Evolutionary conservation across 805 yeast genomes (phyloP).

Genomic region (Alloascoidea africana): DNA sequence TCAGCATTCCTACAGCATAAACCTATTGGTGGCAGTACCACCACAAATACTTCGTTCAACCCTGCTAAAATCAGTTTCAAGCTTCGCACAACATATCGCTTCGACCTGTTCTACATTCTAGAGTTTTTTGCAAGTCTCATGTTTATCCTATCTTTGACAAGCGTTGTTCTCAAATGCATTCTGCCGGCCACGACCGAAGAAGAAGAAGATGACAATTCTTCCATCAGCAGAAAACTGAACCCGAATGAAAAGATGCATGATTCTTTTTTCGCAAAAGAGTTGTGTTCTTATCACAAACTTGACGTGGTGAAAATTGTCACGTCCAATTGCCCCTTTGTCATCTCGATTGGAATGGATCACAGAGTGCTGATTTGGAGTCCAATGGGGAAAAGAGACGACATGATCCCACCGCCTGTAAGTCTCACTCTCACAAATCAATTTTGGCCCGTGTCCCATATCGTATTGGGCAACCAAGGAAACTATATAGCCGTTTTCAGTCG

Average conservation of each 20-base stretch:
- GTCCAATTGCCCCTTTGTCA: conserved; percentile 47
- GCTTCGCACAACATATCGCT: conserved; percentile 20
- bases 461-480: conserved; percentile 39
- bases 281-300: conserved; percentile 36
- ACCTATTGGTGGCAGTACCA: too few relatives aligned
- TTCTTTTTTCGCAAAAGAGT: conserved; percentile 22
- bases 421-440: conserved; percentile 26
- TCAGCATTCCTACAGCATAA: too few relatives aligned
- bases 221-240: conserved; percentile 3
- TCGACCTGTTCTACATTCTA: conserved; percentile 34
- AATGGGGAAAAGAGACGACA: conserved; percentile 20
- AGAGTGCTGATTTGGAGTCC: conserved; percentile 65
- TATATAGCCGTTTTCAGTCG: conserved; percentile 39
- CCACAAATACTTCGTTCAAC: background rate
- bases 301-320: conserved; percentile 51
- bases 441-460: conserved; percentile 49
- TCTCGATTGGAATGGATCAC: conserved; percentile 63
- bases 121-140: conserved; percentile 38
- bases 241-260: conserved; percentile 6
- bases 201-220: conserved; percentile 4
- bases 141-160: conserved; percentile 34
- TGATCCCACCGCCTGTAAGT: conserved; percentile 28
- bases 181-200: conserved; percentile 11
- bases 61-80: conserved; percentile 10
- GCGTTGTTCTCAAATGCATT: conserved; percentile 26